A percentile compares a stretch with the other conserved stretches of the same genome.
These are phyloP conservation scores for Suhomyces sp. DNA, from an alignment of 805 yeast species.

Conservation along the genomic window DNA sequence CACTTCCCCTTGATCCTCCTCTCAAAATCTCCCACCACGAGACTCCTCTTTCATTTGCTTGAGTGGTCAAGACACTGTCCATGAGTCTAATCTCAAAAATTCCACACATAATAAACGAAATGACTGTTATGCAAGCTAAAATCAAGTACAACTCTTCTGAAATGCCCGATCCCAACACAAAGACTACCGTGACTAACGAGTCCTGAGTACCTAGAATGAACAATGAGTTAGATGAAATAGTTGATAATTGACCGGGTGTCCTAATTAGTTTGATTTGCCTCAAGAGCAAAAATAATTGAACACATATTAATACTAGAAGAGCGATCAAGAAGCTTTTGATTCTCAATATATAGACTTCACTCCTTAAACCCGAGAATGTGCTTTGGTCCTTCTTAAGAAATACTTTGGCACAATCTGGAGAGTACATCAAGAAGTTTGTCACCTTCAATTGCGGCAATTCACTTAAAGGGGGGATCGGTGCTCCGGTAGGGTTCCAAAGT, in stretches of 20 bases:
- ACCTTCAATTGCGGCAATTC: conserved; percentile 56
- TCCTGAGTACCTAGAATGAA: conserved; percentile 71
- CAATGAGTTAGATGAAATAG: conserved; percentile 54
- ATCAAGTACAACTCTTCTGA: conserved; percentile 61
- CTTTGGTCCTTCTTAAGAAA: conserved; percentile 25
- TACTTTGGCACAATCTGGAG: conserved; percentile 84
- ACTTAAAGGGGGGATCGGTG: conserved; percentile 52
- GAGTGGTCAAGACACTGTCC: conserved; percentile 65
- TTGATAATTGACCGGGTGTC: conserved; percentile 79
- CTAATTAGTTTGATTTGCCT: conserved; percentile 68
- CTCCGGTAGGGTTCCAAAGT: conserved; percentile 68
- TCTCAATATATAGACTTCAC: conserved; percentile 43
- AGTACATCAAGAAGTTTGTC: conserved; percentile 61
- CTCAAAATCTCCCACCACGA: conserved; percentile 64
- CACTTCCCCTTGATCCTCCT: conserved; percentile 45
- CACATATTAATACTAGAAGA: conserved; percentile 40
- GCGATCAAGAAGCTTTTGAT: conserved; percentile 47
- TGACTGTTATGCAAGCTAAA: conserved; percentile 65
- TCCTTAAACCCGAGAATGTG: conserved; percentile 52
- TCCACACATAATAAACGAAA: conserved; percentile 67
- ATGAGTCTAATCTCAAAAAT: conserved; percentile 76
- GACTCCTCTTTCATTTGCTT: conserved; percentile 68
- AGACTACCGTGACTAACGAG: conserved; percentile 63
- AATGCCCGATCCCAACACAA: conserved; percentile 58
- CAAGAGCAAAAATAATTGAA: conserved; percentile 57